Base-by-base conservation (phyloP, 768 basidiomycete genomes). In the Clitopilus passeckerianus region DNA sequence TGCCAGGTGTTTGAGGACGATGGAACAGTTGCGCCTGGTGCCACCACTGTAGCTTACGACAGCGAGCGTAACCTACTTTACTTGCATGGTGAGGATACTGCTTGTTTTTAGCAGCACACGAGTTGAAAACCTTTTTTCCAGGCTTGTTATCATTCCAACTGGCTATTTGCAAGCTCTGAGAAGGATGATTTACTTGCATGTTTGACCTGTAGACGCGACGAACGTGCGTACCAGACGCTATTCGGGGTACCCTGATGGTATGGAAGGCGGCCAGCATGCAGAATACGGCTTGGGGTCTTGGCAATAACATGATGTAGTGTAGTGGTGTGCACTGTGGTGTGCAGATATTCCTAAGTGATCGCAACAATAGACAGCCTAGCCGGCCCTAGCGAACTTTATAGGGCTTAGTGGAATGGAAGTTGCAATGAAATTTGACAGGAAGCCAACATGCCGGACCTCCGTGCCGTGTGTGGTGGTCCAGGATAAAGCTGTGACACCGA, bases 1-100 rank as follows among this genome's bases (percentile, higher is more conserved):
- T 41, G 12, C 46, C 61, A 89, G 86, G 75, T 82, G 9, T 89
- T 91, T 59, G 85, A 89, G 68, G 87, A 91, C 68, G 75, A 85
- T 59, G 89, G 90, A 8, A 71, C 67, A 2, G 54, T 86, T 23
- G 80, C 82, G 10, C 81, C 82, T 15, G 84, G 80, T 6, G 72
- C 77, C 34, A 91, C 89, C 1, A 74, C 80, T 1, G 86, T 72
- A 2, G 84, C 75, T 15, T 80, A 86, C 63, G 86, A 88, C 64
- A 69, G 79, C 1, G 64, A 78, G 62, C 74, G 83, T 53, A 70
- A 72, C 18, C 74, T 65, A 34, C 65, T 90, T 18, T 90, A 82
- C 69, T 66, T 89, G 61, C 81, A 83, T 64, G 87, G 88, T 86
- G 37, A 67, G 59, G 78, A 64, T 15, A 50, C 53, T 14, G 24